Evolutionary conservation across 225 moss, liverwort and hornwort genomes (phyloP), one percentile per base, ranked within the genome.

Genomic region (Bryoerythrophyllum caledonicum): DNA sequence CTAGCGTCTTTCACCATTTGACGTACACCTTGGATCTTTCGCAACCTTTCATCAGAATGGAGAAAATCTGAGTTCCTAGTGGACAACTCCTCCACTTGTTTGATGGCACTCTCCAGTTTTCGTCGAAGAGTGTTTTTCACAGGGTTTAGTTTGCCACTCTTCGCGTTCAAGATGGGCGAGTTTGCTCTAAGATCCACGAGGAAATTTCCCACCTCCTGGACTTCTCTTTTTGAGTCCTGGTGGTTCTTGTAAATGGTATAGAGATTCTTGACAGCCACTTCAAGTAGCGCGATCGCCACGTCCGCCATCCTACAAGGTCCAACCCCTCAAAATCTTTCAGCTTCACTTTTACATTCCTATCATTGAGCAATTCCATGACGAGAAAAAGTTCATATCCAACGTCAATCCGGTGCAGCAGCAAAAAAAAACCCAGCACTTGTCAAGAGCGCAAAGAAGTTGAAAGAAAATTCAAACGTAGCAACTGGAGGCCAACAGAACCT

Each of bases 61-160:
- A 65, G 26, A 43, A 65, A 46, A 65, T 44, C 65, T 46, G 26
- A 44, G 25, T 65, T 44, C 26, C 7, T 65, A 44, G 41, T 65
- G 65, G 65, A 65, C 65, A 12, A 65, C 24, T 44, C 65, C 44
- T 65, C 44, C 65, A 65, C 44, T 44, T 26, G 14, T 65, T 65
- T 65, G 14, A 16, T 65, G 16, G 65, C 65, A 44, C 65, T 65
- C 44, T 65, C 44, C 65, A 65, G 44, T 44, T 65, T 46, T 44
- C 16, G 0, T 43, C 26, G 65, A 43, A 65, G 44, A 65, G 43
- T 26, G 25, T 65, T 44, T 44, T 65, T 46, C 65, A 65, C 44
- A 44, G 26, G 15, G 6, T 65, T 44, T 44, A 65, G 26, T 43
- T 6, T 8, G 25, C 14, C 24, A 26, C 0, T 44, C 15, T 26